Evolutionary conservation across 768 basidiomycete species (phyloP).

Genomic region (Leccinum rimulosum): DNA sequence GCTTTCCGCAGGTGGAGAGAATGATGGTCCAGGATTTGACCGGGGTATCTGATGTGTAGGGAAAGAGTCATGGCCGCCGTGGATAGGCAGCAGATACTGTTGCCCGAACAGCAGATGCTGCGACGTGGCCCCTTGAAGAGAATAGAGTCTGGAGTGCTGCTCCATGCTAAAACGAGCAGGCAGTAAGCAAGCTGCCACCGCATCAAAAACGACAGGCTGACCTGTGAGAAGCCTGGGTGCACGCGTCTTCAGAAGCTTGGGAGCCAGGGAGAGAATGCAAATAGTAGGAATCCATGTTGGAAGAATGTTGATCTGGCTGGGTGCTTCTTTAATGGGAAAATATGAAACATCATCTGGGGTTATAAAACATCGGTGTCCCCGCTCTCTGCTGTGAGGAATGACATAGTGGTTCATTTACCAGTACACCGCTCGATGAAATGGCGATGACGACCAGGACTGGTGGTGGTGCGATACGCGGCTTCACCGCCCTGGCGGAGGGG

Average conservation of each 20-base stretch:
- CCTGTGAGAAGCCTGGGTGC: slow-evolving; percentile 9
- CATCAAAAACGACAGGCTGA: slow-evolving; percentile 10
- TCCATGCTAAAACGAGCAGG: slow-evolving; percentile 10
- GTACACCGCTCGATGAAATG: slow-evolving; percentile 20
- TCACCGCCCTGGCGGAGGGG: slow-evolving; percentile 23
- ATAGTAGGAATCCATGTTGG: slow-evolving; percentile 18
- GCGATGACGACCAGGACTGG: slow-evolving; percentile 23
- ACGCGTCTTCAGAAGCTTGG: slow-evolving; percentile 6
- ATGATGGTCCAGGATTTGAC: slow-evolving; percentile 7
- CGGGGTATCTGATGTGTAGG: slow-evolving; percentile 1
- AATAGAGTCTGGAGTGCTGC: slow-evolving; percentile 1
- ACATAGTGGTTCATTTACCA: slow-evolving; percentile 20
- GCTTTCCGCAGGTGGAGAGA: slow-evolving; percentile 4
- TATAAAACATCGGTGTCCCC: slow-evolving; percentile 22
- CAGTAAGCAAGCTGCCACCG: slow-evolving; percentile 7
- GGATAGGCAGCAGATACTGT: background rate
- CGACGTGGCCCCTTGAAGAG: background rate
- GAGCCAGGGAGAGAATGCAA: slow-evolving; percentile 3
- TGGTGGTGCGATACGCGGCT: slow-evolving; percentile 22
- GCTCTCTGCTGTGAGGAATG: slow-evolving; percentile 14
- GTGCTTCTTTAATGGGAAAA: slow-evolving; percentile 22
- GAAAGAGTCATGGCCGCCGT: background rate
- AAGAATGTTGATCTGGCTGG: slow-evolving; percentile 13
- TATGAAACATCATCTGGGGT: slow-evolving; percentile 12
- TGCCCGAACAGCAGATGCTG: background rate